phyloP scores from a whole-genome alignment of 768 basidiomycete species.

The Xerocomus spinulosus region DNA sequence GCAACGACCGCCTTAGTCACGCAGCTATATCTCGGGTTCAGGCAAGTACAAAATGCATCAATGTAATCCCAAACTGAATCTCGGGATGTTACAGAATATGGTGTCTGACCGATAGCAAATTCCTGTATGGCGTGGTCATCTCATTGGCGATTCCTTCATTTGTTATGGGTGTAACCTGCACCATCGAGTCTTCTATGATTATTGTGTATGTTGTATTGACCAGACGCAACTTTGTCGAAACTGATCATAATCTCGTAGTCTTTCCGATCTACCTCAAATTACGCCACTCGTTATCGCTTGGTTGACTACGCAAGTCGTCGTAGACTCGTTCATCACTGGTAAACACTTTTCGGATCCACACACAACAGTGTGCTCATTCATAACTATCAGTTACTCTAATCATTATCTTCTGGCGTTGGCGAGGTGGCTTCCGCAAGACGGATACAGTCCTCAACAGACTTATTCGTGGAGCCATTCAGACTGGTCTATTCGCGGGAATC shows the following conservation, averaged over 20 bases:
- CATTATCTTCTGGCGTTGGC: slow-evolving; percentile 36
- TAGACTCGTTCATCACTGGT: slow-evolving; percentile 46
- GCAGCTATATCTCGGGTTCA: slow-evolving; percentile 44
- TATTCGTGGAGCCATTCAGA: slow-evolving; percentile 52
- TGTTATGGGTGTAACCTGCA: slow-evolving; percentile 40
- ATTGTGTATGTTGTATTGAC: slow-evolving; percentile 29
- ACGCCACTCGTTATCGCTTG: slow-evolving; percentile 42
- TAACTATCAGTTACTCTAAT: slow-evolving; percentile 16
- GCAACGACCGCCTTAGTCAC: slow-evolving; percentile 46
- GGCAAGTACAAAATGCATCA: slow-evolving; percentile 28
- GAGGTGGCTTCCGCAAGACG: slow-evolving; percentile 51
- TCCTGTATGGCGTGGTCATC: slow-evolving; percentile 33
- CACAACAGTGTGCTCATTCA: not conserved
- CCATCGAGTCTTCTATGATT: slow-evolving; percentile 41
- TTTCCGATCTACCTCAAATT: slow-evolving; percentile 39
- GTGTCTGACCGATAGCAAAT: slow-evolving; percentile 7
- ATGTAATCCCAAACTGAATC: not conserved
- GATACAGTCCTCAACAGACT: slow-evolving; percentile 51
- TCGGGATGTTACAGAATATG: slow-evolving; percentile 7
- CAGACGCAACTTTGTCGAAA: not conserved
- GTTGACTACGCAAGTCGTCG: slow-evolving; percentile 42
- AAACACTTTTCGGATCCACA: not conserved
- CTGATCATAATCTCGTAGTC: slow-evolving; percentile 24
- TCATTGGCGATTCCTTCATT: slow-evolving; percentile 37
- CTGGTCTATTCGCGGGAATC: slow-evolving; percentile 47